These are phyloP conservation scores for Emergomyces africanus DNA, from an alignment of 2,329 filamentous ascomycete species.

Conservation along the genomic window DNA sequence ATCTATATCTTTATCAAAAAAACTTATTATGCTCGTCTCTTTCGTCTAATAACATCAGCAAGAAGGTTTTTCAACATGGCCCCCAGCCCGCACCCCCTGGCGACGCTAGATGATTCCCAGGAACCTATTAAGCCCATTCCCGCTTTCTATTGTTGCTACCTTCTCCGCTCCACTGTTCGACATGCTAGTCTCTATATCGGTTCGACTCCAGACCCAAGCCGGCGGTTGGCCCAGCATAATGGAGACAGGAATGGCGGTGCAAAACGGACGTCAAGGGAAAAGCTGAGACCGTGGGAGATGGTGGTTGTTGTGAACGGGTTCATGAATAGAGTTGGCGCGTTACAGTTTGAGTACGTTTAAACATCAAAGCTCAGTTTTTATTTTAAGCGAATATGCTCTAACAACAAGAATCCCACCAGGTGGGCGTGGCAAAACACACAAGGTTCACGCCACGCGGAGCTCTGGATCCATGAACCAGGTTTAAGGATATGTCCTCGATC, in stretches of 20 bases:
- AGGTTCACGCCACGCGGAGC: slow-evolving; percentile 62
- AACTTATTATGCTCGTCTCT: not conserved
- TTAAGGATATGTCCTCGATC: slow-evolving; percentile 23
- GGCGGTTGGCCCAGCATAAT: slow-evolving; percentile 86
- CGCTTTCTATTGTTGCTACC: slow-evolving; percentile 84
- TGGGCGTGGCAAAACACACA: slow-evolving; percentile 90
- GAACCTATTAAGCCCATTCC: slow-evolving; percentile 48
- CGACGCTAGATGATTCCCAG: not conserved
- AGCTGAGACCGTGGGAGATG: slow-evolving; percentile 82
- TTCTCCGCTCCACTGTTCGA: slow-evolving; percentile 69
- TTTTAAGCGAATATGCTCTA: not conserved
- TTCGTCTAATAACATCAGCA: too few species aligned
- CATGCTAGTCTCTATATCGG: slow-evolving; percentile 69
- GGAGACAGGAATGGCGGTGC: slow-evolving; percentile 72
- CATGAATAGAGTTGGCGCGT: slow-evolving; percentile 68
- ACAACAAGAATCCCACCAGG: slow-evolving; percentile 35
- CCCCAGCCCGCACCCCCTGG: not conserved
- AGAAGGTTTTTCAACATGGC: not conserved
- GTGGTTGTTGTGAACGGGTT: slow-evolving; percentile 77
- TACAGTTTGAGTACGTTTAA: slow-evolving; percentile 75
- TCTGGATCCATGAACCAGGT: slow-evolving; percentile 32
- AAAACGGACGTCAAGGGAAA: slow-evolving; percentile 54
- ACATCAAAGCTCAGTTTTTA: not conserved
- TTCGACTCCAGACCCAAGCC: slow-evolving; percentile 75
- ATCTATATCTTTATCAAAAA: not conserved